A percentile compares a stretch with the other conserved stretches of the same genome.
Conservation (phyloP, 1,284 basidiomycete species). For the Rhodotorula sp. region DNA sequence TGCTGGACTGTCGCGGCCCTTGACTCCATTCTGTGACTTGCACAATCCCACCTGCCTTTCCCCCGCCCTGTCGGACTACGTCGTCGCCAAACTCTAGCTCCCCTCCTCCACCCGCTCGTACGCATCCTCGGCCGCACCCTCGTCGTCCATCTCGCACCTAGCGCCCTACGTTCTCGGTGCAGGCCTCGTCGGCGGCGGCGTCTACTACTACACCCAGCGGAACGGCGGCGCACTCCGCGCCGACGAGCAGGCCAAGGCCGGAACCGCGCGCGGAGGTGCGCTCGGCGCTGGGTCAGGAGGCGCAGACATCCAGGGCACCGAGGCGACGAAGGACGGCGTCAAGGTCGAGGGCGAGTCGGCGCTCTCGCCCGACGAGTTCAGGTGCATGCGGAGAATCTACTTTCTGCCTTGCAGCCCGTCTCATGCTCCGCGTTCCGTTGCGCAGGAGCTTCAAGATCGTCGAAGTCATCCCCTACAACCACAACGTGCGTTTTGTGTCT, state of each 20-base stretch:
- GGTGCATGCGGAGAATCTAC: not conserved
- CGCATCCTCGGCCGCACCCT: not conserved
- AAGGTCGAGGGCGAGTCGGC: slow-evolving; percentile 23
- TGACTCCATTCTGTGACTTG: too few relatives aligned
- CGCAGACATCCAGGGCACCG: slow-evolving; percentile 1
- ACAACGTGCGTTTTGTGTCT: slow-evolving; percentile 76
- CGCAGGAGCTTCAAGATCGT: slow-evolving; percentile 73
- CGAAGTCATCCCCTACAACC: slow-evolving; percentile 76
- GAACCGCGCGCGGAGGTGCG: slow-evolving; percentile 1
- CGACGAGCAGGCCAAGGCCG: slow-evolving; percentile 6
- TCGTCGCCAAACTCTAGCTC: not conserved
- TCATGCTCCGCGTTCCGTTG: not conserved
- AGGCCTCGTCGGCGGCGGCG: slow-evolving; percentile 34
- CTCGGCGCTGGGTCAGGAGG: slow-evolving; percentile 2
- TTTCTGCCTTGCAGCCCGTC: not conserved
- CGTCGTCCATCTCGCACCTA: slow-evolving; percentile 2
- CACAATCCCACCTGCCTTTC: too few relatives aligned
- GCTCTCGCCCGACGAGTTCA: slow-evolving; percentile 31
- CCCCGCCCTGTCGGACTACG: not conserved
- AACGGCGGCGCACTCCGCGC: slow-evolving; percentile 8
- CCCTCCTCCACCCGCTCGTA: not conserved
- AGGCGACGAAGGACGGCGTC: not conserved
- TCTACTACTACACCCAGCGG: slow-evolving; percentile 36
- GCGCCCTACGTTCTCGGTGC: slow-evolving; percentile 37
- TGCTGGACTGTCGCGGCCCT: too few relatives aligned